Evolutionary conservation across 768 basidiomycete species (phyloP), one percentile per base, ranked within the genome.

Genomic region (Cystobasidium tubakii): DNA sequence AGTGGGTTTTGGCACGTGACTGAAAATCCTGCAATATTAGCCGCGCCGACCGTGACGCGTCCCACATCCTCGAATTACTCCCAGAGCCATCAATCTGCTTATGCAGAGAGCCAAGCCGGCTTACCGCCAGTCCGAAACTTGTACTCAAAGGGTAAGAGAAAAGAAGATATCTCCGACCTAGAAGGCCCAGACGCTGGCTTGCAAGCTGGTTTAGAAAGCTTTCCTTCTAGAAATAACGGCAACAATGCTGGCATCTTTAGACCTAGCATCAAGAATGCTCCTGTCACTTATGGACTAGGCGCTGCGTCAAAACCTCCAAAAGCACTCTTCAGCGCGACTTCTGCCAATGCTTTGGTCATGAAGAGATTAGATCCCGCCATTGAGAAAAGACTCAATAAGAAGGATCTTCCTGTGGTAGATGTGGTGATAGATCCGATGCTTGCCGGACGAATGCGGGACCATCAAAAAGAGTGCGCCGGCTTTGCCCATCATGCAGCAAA

Each of bases 351-450:
- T 0, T 82, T 98, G 9, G 88, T 97, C 3, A 90, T 99, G 91
- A 89, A 88, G 77, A 81, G 85, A 3, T 92, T 92, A 0, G 86
- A 84, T 10, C 84, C 86, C 73, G 86, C 86, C 34, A 88, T 91
- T 75, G 85, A 86, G 36, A 84, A 84, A 54, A 85, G 15, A 77
- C 87, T 84, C 78, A 92, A 91, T 80, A 88, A 86, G 80, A 89
- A 87, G 90, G 91, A 66, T 25, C 77, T 85, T 15, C 84, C 88
- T 3, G 80, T 92, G 13, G 85, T 82, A 10, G 83, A 83, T 66
- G 94, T 98, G 2, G 94, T 98, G 1, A 80, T 99, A 33, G 95
- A 98, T 80, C 95, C 94, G 1, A 82, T 90, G n/a, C 80, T 99
- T 27, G 84, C 87, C 0, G 84, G 86, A 43, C 85, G 85, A 65